A percentile compares a stretch with the other conserved stretches of the same genome.
phyloP scores from a whole-genome alignment of 805 yeast species.

The Saccharomyces kudriavzevii region DNA sequence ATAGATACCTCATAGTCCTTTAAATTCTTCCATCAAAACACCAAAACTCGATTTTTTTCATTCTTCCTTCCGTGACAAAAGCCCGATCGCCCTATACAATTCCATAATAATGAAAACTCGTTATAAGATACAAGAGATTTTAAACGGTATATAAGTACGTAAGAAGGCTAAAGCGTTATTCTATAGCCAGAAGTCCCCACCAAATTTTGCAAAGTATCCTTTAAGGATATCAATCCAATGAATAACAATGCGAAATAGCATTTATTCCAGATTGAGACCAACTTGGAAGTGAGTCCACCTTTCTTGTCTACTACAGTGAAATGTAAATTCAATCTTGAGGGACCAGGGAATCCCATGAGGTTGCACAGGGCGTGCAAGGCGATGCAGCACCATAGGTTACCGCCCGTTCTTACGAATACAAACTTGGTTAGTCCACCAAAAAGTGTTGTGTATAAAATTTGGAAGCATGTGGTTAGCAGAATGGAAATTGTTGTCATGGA shows the following conservation, averaged over 20 bases:
- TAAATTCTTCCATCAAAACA: neutral
- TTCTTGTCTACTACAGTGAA: constrained; percentile 8
- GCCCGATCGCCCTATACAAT: neutral
- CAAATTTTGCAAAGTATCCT: constrained; percentile 2
- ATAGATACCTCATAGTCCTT: neutral
- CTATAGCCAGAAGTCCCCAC: neutral
- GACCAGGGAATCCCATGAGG: constrained; percentile 29
- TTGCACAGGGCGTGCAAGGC: constrained; percentile 26
- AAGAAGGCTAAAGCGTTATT: neutral
- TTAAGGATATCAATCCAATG: constrained; percentile 16
- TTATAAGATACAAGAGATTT: neutral
- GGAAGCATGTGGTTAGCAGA: constrained; percentile 15
- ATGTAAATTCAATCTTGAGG: constrained; percentile 14
- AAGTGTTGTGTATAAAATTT: constrained; percentile 25
- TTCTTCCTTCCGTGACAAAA: neutral
- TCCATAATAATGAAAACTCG: neutral
- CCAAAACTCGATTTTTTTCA: neutral
- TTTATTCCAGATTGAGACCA: constrained; percentile 19
- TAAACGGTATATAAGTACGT: neutral
- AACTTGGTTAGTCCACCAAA: constrained; percentile 30
- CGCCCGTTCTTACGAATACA: constrained; percentile 24
- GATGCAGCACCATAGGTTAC: constrained; percentile 26
- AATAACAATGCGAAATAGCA: constrained; percentile 15
- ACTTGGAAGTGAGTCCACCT: constrained; percentile 2
- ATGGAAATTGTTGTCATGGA: constrained; percentile 11